Evolutionary conservation across 78 protist species (phyloP).

Genomic region (Dictyostelium firmibasis): DNA sequence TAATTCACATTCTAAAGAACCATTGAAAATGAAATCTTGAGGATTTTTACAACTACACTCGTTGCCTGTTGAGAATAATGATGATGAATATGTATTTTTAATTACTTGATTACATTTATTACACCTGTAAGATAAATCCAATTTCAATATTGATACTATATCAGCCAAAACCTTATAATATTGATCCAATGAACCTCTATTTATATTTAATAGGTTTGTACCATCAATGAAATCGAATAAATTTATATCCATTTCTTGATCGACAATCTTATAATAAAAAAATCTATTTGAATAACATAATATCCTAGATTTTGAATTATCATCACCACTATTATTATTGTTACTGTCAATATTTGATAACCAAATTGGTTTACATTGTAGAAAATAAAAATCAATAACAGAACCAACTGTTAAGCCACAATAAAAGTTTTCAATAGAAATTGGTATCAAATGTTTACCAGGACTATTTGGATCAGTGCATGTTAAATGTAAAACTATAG

Average conservation of each 20-base stretch:
- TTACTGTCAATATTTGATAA: background rate
- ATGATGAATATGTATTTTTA: background rate
- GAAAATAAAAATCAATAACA: slow-evolving; percentile 14
- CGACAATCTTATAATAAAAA: slow-evolving; percentile 5
- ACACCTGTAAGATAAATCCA: slow-evolving; percentile 25
- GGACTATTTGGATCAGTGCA: slow-evolving; percentile 8
- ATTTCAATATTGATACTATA: background rate
- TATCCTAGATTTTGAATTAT: background rate
- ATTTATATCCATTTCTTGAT: background rate
- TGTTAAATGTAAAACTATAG: background rate
- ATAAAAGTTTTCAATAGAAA: slow-evolving; percentile 2
- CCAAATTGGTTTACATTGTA: background rate
- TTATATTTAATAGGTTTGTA: background rate
- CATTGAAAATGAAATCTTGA: background rate
- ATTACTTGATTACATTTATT: background rate
- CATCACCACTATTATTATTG: background rate
- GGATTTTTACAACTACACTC: slow-evolving; percentile 19
- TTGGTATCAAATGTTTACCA: background rate
- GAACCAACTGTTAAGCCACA: slow-evolving; percentile 21
- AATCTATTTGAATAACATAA: slow-evolving; percentile 22
- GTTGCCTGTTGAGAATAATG: background rate
- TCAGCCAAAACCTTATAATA: slow-evolving; percentile 11
- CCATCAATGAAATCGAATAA: background rate
- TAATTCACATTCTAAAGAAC: slow-evolving; percentile 47
- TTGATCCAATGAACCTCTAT: background rate